Evolutionary conservation across 2,329 filamentous ascomycete species (phyloP).

Genomic region (Pestalotiopsis sp.): DNA sequence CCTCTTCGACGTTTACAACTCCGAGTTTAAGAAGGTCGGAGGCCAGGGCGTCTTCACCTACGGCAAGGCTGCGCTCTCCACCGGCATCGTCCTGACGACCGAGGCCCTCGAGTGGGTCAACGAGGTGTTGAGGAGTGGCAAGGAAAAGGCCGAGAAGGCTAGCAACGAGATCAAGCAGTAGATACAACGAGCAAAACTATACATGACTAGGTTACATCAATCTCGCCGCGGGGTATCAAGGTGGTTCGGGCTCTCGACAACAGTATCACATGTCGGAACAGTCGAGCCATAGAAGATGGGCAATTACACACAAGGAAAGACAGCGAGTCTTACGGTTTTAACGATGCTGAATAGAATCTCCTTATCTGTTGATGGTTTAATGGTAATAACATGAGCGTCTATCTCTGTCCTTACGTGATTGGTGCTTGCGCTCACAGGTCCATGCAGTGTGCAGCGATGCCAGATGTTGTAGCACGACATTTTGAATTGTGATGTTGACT

Average conservation of each 20-base stretch:
- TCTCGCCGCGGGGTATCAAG: background rate
- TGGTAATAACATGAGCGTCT: background rate
- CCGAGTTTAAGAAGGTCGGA: slow-evolving; percentile 65
- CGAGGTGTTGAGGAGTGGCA: slow-evolving; percentile 62
- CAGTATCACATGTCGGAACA: background rate
- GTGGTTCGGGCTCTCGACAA: slow-evolving; percentile 1
- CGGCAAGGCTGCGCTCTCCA: slow-evolving; percentile 71
- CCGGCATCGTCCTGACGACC: slow-evolving; percentile 66
- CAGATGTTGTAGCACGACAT: background rate
- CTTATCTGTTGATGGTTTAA: slow-evolving; percentile 3
- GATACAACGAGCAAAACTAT: background rate
- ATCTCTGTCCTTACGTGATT: background rate
- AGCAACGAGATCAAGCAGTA: slow-evolving; percentile 49
- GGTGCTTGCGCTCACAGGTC: background rate
- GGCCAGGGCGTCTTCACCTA: slow-evolving; percentile 67
- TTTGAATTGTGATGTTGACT: too few species aligned
- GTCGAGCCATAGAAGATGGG: slow-evolving; percentile 5
- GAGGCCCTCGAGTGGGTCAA: slow-evolving; percentile 67
- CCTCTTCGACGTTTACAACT: slow-evolving; percentile 57
- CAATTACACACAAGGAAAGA: background rate
- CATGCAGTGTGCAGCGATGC: background rate
- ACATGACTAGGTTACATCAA: too few species aligned
- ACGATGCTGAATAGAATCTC: slow-evolving; percentile 7
- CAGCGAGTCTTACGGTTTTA: slow-evolving; percentile 1
- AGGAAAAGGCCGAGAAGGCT: slow-evolving; percentile 60